Conservation (phyloP, 2,329 filamentous ascomycete species). For the Ophioceras dolichostomum region DNA sequence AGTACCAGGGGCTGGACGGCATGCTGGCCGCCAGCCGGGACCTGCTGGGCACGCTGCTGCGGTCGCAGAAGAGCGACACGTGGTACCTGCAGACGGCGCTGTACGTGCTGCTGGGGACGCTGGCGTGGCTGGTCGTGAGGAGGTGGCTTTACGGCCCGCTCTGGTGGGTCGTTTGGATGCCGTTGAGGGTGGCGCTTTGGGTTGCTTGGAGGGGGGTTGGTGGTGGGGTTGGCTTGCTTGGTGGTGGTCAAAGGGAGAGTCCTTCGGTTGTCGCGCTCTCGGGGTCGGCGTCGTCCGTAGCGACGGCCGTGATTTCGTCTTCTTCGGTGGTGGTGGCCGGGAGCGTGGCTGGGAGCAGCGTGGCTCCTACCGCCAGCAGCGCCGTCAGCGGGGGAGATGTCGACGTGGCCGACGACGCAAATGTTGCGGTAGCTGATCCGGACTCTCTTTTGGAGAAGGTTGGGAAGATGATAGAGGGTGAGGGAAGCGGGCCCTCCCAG, state of each 20-base stretch:
- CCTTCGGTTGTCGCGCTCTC: too few relatives aligned
- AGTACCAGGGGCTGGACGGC: slow-evolving; percentile 67
- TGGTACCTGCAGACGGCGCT: slow-evolving; percentile 94
- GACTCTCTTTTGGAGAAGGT: slow-evolving; percentile 40
- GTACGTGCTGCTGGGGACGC: slow-evolving; percentile 66
- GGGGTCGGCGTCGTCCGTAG: slow-evolving; percentile 8
- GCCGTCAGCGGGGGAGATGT: slow-evolving; percentile 7
- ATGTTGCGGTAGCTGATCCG: too few relatives aligned
- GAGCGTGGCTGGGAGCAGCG: slow-evolving; percentile 14
- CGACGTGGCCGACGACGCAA: neutral
- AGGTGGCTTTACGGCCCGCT: slow-evolving; percentile 77
- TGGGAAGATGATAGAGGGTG: slow-evolving; percentile 35
- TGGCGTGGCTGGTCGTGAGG: slow-evolving; percentile 77
- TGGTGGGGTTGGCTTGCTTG: slow-evolving; percentile 31
- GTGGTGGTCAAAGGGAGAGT: too few relatives aligned
- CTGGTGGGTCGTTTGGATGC: slow-evolving; percentile 82
- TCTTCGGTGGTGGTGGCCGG: slow-evolving; percentile 11
- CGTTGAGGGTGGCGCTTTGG: slow-evolving; percentile 56
- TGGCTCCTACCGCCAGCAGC: too few relatives aligned
- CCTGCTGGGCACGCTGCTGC: slow-evolving; percentile 66
- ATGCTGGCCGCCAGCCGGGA: slow-evolving; percentile 64
- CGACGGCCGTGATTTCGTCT: neutral
- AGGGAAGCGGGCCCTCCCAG: slow-evolving; percentile 9
- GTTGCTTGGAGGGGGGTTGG: slow-evolving; percentile 39
- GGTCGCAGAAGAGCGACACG: slow-evolving; percentile 89